phyloP scores from a whole-genome alignment of 1,284 basidiomycete genomes.

The Chondrostereum purpureum region DNA sequence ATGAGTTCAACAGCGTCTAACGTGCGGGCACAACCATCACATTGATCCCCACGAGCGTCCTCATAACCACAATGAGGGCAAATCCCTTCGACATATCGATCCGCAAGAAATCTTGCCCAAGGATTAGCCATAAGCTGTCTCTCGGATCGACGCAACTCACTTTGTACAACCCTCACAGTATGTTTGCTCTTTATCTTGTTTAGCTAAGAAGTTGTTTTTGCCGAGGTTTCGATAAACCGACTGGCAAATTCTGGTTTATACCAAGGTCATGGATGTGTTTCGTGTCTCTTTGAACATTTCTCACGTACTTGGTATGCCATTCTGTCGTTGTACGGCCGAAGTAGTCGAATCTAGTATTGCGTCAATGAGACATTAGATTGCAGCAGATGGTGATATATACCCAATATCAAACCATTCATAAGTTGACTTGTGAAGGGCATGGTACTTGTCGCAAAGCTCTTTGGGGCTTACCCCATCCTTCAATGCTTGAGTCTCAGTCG shows the following conservation, averaged over 20 bases:
- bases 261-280: conserved; percentile 11
- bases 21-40: conserved; percentile 90
- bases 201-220: conserved; percentile 70
- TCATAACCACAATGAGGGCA: conserved; percentile 89
- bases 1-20: conserved; percentile 91
- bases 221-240: conserved; percentile 81
- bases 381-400: no score
- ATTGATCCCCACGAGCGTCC: conserved; percentile 98
- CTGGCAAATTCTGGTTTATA: conserved; percentile 85
- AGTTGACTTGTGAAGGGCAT: conserved; percentile 84
- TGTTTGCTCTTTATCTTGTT: conserved; percentile 85
- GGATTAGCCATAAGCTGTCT: background rate
- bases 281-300: background rate
- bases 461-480: conserved; percentile 88
- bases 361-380: conserved; percentile 11
- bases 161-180: conserved; percentile 89
- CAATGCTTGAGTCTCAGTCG: conserved; percentile 94
- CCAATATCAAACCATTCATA: conserved; percentile 94
- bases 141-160: conserved; percentile 30
- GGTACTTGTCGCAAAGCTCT: conserved; percentile 92
- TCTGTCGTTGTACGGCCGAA: conserved; percentile 95
- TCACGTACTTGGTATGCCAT: conserved; percentile 84
- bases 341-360: conserved; percentile 77
- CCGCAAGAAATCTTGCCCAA: conserved; percentile 74
- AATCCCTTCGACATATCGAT: conserved; percentile 91